Evolutionary conservation across 345 rosid genomes (phyloP), one percentile per base, ranked within the genome.

Genomic region (Arabidopsis arenosa): DNA sequence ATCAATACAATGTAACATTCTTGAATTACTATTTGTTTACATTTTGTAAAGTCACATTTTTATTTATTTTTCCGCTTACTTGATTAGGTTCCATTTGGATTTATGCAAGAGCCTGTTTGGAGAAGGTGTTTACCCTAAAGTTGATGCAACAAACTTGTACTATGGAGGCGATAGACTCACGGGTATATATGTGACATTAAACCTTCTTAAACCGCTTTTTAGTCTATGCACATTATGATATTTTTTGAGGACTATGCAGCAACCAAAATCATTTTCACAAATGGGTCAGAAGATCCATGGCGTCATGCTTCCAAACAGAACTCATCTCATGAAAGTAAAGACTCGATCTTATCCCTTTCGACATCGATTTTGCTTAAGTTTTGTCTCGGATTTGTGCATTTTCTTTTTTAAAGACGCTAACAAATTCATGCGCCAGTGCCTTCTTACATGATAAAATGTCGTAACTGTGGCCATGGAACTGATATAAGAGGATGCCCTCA

Each of bases 271-370:
- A 75, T 93, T 33, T 93, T 91, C 70, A 80, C 97, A 49, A 91
- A 91, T 68, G 97, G 98, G 44, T 91, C 89, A 72, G 88, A 93
- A 80, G 98, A 93, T 84, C 98, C 98, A 56, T 93, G 97, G 98
- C 94, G 97, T 7, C 96, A 86, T 80, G 98, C 97, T 75, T 88
- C 97, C 26, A 93, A 88, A 75, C 86, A 88, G 77, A 82, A 66
- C 44, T 89, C 97, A 58, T 87, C 96, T 10, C 80, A 83, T 13
- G 96, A 84, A 32, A 70, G 98, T 93, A 83, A 68, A 79, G 88
- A 28, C 32, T 28, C 4, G 32, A 28, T 83, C 56, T 49, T 7
- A 13, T 63, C 37, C 6, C 37, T 61, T 60, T 59, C 0, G 2
- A 63, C 40, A 52, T 72, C 14, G 21, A 52, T 4, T 60, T 40